Percentiles rank a stretch among this genome's conserved stretches.
These are phyloP conservation scores for Prunus yedoensis DNA, from an alignment of 331 rosid genomes.

Conservation along the genomic window DNA sequence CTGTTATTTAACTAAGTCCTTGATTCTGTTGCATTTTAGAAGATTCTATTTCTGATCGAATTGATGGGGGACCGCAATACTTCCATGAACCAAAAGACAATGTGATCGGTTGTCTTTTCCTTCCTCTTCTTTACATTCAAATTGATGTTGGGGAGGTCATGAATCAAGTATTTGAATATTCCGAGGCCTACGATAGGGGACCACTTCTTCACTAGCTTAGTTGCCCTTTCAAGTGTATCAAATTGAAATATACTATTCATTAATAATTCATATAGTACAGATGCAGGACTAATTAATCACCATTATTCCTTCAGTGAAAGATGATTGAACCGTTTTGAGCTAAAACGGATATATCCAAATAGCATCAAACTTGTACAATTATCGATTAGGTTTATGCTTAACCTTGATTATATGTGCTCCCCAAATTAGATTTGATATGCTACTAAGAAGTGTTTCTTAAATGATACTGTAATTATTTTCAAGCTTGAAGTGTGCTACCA, in stretches of 20 bases:
- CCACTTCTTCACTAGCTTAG: slow-evolving; percentile 51
- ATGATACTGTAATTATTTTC: slow-evolving; percentile 17
- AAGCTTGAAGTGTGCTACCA: slow-evolving; percentile 24
- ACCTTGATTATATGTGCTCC: slow-evolving; percentile 45
- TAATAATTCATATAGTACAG: slow-evolving; percentile 27
- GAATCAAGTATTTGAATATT: slow-evolving; percentile 41
- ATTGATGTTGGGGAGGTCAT: slow-evolving; percentile 36
- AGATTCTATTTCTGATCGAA: slow-evolving; percentile 51
- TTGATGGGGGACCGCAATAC: slow-evolving; percentile 38
- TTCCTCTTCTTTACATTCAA: slow-evolving; percentile 33
- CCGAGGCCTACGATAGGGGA: slow-evolving; percentile 52
- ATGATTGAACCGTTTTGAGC: slow-evolving; percentile 19
- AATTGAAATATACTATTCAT: slow-evolving; percentile 25
- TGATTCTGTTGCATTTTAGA: slow-evolving; percentile 38
- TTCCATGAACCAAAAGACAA: slow-evolving; percentile 33
- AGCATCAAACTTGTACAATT: slow-evolving; percentile 22
- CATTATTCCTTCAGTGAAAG: slow-evolving; percentile 20
- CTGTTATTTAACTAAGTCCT: slow-evolving; percentile 35
- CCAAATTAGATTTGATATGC: slow-evolving; percentile 24
- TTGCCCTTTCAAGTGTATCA: slow-evolving; percentile 33
- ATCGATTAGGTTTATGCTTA: slow-evolving; percentile 19
- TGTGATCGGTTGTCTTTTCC: slow-evolving; percentile 31
- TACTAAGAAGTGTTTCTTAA: background rate
- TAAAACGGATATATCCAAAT: slow-evolving; percentile 23
- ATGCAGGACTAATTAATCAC: slow-evolving; percentile 29